Conservation (phyloP, 1,139 yeast genomes). For the Meyerozyma athensensis region DNA sequence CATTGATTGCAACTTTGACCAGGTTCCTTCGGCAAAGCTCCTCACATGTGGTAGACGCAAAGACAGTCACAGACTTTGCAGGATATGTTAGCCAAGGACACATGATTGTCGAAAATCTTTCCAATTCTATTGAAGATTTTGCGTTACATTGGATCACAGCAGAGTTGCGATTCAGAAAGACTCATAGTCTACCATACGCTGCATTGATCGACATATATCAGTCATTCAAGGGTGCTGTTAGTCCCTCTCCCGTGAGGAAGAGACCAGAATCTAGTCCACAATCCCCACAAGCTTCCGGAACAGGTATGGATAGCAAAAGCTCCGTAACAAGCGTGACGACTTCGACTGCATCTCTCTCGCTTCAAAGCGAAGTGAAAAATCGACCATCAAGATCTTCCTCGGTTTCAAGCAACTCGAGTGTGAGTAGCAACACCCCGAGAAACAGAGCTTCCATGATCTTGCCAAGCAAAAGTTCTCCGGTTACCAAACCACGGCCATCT, state of each 20-base stretch:
- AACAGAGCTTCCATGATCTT: neutral
- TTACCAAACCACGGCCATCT: neutral
- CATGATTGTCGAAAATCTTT: slow-evolving; percentile 18
- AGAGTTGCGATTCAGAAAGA: slow-evolving; percentile 35
- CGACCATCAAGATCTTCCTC: slow-evolving; percentile 27
- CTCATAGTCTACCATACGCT: slow-evolving; percentile 27
- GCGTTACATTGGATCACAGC: slow-evolving; percentile 31
- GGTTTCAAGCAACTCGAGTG: slow-evolving; percentile 23
- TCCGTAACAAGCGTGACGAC: too few species aligned
- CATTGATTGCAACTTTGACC: slow-evolving; percentile 46
- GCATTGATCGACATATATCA: slow-evolving; percentile 19
- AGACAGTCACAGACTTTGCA: slow-evolving; percentile 35
- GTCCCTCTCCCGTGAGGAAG: neutral
- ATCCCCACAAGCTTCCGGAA: too few species aligned
- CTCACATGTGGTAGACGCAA: slow-evolving; percentile 28
- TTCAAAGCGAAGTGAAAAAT: slow-evolving; percentile 12
- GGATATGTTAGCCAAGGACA: slow-evolving; percentile 29
- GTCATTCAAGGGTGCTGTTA: slow-evolving; percentile 5
- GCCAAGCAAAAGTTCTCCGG: neutral
- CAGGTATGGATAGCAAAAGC: too few species aligned
- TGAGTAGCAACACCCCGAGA: slow-evolving; percentile 8
- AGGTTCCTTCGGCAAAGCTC: slow-evolving; percentile 46
- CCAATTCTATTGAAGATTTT: slow-evolving; percentile 29
- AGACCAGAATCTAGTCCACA: too few species aligned
- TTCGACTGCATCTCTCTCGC: slow-evolving; percentile 1